phyloP scores from a whole-genome alignment of 2,329 filamentous ascomycete species.

The Davidsoniella australis region DNA sequence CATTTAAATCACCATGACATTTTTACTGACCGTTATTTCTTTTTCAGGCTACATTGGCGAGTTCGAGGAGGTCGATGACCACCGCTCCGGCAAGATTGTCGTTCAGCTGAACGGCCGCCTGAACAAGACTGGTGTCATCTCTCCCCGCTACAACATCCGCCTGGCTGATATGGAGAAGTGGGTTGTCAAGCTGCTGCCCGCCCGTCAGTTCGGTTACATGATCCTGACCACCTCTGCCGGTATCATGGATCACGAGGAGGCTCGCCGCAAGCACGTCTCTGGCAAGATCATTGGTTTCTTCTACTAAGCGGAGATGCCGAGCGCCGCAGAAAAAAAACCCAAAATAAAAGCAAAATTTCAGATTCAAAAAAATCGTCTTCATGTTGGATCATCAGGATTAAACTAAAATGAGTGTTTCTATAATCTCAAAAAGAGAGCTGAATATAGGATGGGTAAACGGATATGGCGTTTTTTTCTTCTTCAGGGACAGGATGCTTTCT shows the following conservation, averaged over 20 bases:
- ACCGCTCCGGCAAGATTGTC: constrained; percentile 99
- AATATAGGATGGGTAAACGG: no score
- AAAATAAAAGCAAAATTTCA: constrained; percentile 14
- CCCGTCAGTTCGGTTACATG: constrained; percentile 99
- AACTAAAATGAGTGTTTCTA: neutral
- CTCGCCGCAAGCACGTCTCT: constrained; percentile 93
- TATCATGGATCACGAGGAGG: constrained; percentile 99
- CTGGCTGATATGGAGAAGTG: constrained; percentile 98
- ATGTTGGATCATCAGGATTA: neutral
- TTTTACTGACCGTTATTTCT: constrained; percentile 30
- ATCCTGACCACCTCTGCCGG: constrained; percentile 97
- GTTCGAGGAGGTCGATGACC: constrained; percentile 98
- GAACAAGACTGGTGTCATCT: constrained; percentile 83
- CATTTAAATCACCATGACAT: constrained; percentile 95
- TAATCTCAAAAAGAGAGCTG: no score
- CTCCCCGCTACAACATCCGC: constrained; percentile 97
- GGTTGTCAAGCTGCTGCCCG: constrained; percentile 96
- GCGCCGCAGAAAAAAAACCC: constrained; percentile 12
- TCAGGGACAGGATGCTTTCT: constrained; percentile 7
- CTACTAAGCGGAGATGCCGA: constrained; percentile 49
- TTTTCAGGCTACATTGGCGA: constrained; percentile 86
- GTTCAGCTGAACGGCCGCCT: constrained; percentile 96
- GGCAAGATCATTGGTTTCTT: constrained; percentile 99
- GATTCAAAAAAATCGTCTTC: constrained; percentile 6
- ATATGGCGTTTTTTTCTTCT: constrained; percentile 7